These are phyloP conservation scores for Mantamonas sphyraenae DNA, from an alignment of 78 protist species.

Conservation along the genomic window DNA sequence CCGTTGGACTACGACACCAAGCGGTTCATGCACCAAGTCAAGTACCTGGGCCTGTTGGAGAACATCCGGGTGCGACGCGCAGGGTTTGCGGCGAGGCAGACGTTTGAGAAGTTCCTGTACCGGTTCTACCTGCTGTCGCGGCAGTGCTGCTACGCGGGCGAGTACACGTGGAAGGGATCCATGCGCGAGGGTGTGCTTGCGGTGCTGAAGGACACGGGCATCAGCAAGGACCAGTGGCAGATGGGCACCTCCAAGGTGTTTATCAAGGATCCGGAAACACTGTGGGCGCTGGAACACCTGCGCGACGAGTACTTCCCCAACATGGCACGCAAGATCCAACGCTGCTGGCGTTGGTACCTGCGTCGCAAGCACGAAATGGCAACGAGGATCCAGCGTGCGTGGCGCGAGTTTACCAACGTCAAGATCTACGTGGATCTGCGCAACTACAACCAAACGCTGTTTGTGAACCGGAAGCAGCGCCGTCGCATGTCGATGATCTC, in stretches of 20 bases:
- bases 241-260: constrained; percentile 44
- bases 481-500: background rate
- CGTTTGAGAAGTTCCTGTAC: constrained; percentile 67
- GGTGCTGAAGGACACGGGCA: background rate
- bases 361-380: background rate
- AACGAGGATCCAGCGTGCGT: background rate
- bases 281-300: constrained; percentile 19
- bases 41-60: constrained; percentile 76
- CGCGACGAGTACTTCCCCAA: constrained; percentile 11
- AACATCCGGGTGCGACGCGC: constrained; percentile 77
- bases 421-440: background rate
- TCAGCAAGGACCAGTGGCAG: constrained; percentile 41
- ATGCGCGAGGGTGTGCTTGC: background rate
- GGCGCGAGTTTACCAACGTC: background rate
- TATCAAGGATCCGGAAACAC: constrained; percentile 22
- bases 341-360: background rate
- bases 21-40: constrained; percentile 17
- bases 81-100: constrained; percentile 77
- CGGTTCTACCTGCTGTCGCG: constrained; percentile 19
- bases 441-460: background rate
- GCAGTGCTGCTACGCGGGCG: constrained; percentile 25
- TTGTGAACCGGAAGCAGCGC: no score
- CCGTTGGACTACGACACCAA: constrained; percentile 17
- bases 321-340: constrained; percentile 23
- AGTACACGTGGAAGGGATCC: constrained; percentile 12